Base-by-base conservation (phyloP, 306 rosid genomes). In the Aeschynomene evenia region DNA sequence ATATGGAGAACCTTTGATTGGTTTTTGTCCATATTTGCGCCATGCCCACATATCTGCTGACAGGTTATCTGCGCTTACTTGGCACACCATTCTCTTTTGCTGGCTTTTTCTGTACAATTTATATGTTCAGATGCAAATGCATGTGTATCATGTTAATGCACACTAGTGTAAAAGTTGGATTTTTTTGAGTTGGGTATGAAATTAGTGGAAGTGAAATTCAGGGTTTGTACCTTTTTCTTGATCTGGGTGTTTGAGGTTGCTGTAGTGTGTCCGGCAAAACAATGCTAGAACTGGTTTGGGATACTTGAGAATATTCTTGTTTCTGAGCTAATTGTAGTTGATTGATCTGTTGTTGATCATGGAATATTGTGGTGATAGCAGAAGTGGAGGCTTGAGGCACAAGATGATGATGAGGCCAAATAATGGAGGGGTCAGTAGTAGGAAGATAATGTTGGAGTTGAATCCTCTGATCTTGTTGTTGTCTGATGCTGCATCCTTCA, bases 11-110 rank as follows among this genome's bases (percentile, higher is more conserved):
- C 96, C 96, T 36, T 89, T 87, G 33, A 89, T 89, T 49, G 96
- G 93, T 79, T 89, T 89, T 69, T 87, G 92, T 43, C 92, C 90
- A 55, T 87, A 89, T 68, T 89, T 87, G 2, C 96, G 77, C 97
- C 97, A 91, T 1, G 96, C 93, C 97, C 97, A 89, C 70, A 85
- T 61, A 84, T 91, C 96, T 1, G 87, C 48, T 2, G 88, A 83
- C 40, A 91, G 86, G 66, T 89, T 87, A 12, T 87, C 94, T 10
- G 83, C 83, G 0, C 82, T 69, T 57, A 87, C 89, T 26, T 77
- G 88, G 45, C 87, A 68, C 22, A 91, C 90, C 70, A 61, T 68
- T 62, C 66, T 88, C 66, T 86, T 86, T 59, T 75, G 88, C 45
- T 78, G 89, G 61, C 40, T 74, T 61, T 78, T 89, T 78, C 97